Evolutionary conservation across 129 eudicot genomes (phyloP), one percentile per base, ranked within the genome.

Genomic region (Flaveria brownii): DNA sequence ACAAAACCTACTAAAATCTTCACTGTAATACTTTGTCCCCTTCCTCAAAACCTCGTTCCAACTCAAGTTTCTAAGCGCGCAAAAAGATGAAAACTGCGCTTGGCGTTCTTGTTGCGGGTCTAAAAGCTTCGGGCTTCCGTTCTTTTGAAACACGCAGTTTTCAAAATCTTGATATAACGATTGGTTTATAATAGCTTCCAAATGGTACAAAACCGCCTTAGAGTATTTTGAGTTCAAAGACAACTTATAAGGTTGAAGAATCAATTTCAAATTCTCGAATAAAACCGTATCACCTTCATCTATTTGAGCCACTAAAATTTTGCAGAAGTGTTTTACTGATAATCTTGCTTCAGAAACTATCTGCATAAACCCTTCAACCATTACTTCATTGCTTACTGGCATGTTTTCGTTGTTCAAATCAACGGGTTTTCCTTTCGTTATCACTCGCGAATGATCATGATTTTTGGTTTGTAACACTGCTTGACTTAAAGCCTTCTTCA

Each of bases 331-430:
- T 82, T 89, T 91, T 1, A 91, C 93, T 1, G 98, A 94, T 73
- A 89, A 66, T 73, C 98, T 89, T 67, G 98, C 90, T 80, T 94
- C 98, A 0, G 98, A 89, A 36, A 91, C 97, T 25, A 91, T 86
- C 68, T 94, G 98, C 81, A 94, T 65, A 78, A 94, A 94, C 43
- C 97, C 98, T 81, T 94, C 98, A 62, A 91, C 85, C 98, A 91
- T 94, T 25, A 77, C 96, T 79, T 94, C 96, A 10, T 91, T 84
- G 14, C 86, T 87, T 15, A 93, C 97, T 2, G 98, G 97, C 95
- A 93, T 90, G 76, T 78, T 78, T 45, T 90, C 91, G 6, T 30
- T 28, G 45, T 14, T 62, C 14, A 76, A 83, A 63, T 81, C 87
- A 8, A 73, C n/a, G 4, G 83, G 64, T 63, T 76, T 85, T 72